Evolutionary conservation across 2,329 filamentous ascomycete species (phyloP).

Genomic region (Xylariomycetidae sp.): DNA sequence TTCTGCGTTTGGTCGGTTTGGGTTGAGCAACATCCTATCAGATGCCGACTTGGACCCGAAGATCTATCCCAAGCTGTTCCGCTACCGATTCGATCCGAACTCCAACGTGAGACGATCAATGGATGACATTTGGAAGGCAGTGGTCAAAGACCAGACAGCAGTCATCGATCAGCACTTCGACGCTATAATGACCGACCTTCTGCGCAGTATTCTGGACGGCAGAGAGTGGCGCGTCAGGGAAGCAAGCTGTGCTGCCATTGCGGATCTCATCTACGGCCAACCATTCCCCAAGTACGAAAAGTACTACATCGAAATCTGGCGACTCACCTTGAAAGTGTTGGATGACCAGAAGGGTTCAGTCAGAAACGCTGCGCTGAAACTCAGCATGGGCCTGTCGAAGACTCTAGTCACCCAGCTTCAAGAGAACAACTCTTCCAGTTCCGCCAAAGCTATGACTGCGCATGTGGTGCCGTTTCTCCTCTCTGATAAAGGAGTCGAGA

Average conservation of each 20-base stretch:
- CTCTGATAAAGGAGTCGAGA: constrained; percentile 84
- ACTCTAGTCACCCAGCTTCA: constrained; percentile 82
- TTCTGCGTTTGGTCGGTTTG: constrained; percentile 90
- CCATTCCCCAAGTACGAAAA: constrained; percentile 72
- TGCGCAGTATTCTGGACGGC: constrained; percentile 72
- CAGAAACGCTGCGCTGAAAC: constrained; percentile 68
- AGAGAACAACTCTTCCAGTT: constrained; percentile 63
- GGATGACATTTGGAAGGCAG: constrained; percentile 94
- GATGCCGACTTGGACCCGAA: constrained; percentile 87
- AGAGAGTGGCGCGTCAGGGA: constrained; percentile 92
- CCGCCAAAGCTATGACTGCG: constrained; percentile 72
- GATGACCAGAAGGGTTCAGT: constrained; percentile 96
- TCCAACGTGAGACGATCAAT: constrained; percentile 88
- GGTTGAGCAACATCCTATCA: constrained; percentile 84
- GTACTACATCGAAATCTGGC: constrained; percentile 82
- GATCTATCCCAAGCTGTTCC: constrained; percentile 88
- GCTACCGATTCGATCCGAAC: constrained; percentile 94
- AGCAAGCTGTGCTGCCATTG: constrained; percentile 84
- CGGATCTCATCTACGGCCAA: constrained; percentile 79
- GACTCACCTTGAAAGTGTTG: constrained; percentile 78
- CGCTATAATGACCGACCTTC: constrained; percentile 78
- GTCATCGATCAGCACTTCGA: constrained; percentile 81
- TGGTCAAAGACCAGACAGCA: constrained; percentile 80
- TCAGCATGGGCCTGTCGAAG: constrained; percentile 80
- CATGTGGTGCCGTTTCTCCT: constrained; percentile 87